Percentiles rank a stretch among this genome's conserved stretches.
Conservation (phyloP, 148 eudicot genomes). For the Gaultheria prostrata region DNA sequence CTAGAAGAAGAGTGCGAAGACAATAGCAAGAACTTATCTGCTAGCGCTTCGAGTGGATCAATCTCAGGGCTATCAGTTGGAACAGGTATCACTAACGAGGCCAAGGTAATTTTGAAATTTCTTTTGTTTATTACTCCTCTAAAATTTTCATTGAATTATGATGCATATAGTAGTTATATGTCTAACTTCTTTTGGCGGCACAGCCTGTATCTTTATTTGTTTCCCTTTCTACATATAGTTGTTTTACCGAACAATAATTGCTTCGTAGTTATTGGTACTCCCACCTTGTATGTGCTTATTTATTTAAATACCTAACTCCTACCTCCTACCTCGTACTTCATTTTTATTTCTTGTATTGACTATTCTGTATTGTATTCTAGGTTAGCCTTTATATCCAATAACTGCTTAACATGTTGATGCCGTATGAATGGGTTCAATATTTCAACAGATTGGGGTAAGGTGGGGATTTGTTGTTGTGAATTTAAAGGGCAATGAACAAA, state of each 20-base stretch:
- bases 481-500: background rate
- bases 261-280: background rate
- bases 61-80: constrained; percentile 44
- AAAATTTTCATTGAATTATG: background rate
- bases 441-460: background rate
- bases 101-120: constrained; percentile 32
- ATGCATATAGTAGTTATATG: background rate
- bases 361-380: background rate
- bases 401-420: background rate
- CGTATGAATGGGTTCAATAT: background rate
- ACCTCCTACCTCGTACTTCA: background rate
- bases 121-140: background rate
- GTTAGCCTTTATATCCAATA: background rate
- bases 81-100: constrained; percentile 27
- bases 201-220: background rate
- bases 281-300: background rate
- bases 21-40: constrained; percentile 38
- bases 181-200: background rate
- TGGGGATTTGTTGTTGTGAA: background rate
- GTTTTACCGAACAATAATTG: background rate
- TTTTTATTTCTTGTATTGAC: background rate
- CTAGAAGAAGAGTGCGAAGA: constrained; percentile 66
- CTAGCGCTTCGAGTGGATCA: constrained; percentile 42
- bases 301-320: background rate
- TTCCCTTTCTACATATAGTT: background rate